phyloP scores from a whole-genome alignment of 495 filamentous ascomycete genomes.

The Talaromyces stipitatus region DNA sequence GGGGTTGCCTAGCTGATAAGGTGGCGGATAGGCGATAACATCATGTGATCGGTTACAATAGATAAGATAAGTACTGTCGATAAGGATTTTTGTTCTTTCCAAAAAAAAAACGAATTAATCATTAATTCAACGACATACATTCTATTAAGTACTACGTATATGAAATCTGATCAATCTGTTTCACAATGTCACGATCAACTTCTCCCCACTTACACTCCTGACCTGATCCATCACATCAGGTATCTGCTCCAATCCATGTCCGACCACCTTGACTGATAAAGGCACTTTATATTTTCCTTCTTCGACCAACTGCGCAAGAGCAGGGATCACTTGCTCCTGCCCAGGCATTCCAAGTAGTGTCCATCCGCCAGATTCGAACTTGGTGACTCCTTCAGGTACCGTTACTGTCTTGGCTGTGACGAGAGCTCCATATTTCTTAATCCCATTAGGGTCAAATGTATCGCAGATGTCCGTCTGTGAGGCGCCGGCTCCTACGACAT shows the following conservation, averaged over 20 bases:
- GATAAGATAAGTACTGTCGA: neutral
- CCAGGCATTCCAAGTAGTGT: neutral
- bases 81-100: neutral
- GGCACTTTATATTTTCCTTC: slow-evolving; percentile 4
- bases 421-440: slow-evolving; percentile 25
- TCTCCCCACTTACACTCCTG: slow-evolving; percentile 2
- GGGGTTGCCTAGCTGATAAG: neutral
- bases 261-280: neutral
- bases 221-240: slow-evolving; percentile 2
- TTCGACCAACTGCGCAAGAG: slow-evolving; percentile 2
- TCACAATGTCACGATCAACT: slow-evolving; percentile 3
- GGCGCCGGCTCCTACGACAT: slow-evolving; percentile 22
- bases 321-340: slow-evolving; percentile 1
- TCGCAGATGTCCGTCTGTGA: slow-evolving; percentile 13
- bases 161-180: neutral
- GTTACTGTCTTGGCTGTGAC: slow-evolving; percentile 15
- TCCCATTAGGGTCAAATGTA: slow-evolving; percentile 16
- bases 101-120: neutral
- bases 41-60: neutral
- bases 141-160: neutral
- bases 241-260: neutral
- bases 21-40: neutral
- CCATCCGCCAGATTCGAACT: neutral
- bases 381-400: slow-evolving; percentile 5
- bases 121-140: neutral